phyloP scores from a whole-genome alignment of 2,329 filamentous ascomycete genomes.

The Aspergillus sergii region DNA sequence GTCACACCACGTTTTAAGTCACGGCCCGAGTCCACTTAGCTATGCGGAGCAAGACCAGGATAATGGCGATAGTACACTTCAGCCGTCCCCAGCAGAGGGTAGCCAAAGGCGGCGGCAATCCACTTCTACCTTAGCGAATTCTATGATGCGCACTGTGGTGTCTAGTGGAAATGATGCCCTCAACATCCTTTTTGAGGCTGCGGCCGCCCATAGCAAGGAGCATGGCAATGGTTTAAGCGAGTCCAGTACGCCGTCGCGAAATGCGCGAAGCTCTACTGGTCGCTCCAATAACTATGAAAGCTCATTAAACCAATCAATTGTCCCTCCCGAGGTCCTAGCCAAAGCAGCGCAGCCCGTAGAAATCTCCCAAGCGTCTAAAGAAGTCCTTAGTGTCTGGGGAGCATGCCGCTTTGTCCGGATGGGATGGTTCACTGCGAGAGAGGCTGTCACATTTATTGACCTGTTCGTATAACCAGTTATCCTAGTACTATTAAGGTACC shows the following conservation, averaged over 20 bases:
- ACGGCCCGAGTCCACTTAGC: constrained; percentile 6
- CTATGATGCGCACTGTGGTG: constrained; percentile 51
- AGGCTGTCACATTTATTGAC: constrained; percentile 57
- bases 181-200: constrained; percentile 56
- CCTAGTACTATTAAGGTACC: neutral
- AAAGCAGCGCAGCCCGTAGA: constrained; percentile 30
- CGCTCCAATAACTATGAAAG: constrained; percentile 15
- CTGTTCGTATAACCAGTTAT: constrained; percentile 34
- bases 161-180: constrained; percentile 58
- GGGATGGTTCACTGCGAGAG: constrained; percentile 59
- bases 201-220: constrained; percentile 44
- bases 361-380: constrained; percentile 32
- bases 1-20: constrained; percentile 2
- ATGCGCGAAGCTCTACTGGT: constrained; percentile 21
- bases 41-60: constrained; percentile 5
- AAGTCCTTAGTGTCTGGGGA: constrained; percentile 51
- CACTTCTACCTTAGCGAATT: constrained; percentile 35
- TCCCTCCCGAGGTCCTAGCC: constrained; percentile 22
- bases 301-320: constrained; percentile 19
- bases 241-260: constrained; percentile 26
- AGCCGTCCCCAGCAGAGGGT: constrained; percentile 6
- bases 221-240: constrained; percentile 36
- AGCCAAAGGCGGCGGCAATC: constrained; percentile 27
- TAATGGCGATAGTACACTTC: constrained; percentile 3
- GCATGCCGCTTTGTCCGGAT: constrained; percentile 57